Conservation (phyloP, 1,284 basidiomycete species). For the Papiliotrema nemorosa region DNA sequence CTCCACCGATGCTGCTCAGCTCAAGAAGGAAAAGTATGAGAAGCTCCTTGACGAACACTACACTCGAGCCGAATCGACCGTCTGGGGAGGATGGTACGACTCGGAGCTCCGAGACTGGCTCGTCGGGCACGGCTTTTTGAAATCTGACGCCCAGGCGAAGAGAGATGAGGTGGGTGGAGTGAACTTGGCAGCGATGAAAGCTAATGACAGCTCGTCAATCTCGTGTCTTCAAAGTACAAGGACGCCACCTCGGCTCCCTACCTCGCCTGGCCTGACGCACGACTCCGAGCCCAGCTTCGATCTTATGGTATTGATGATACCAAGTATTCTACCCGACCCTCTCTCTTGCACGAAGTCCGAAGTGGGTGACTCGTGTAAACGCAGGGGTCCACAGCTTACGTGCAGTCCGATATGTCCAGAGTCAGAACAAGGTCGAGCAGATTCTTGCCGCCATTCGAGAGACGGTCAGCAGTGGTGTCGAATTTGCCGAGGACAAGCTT, state of each 20-base stretch:
- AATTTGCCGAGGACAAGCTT: conserved; percentile 66
- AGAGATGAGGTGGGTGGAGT: conserved; percentile 69
- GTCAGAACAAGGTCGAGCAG: conserved; percentile 57
- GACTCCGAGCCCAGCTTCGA: conserved; percentile 76
- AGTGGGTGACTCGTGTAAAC: conserved; percentile 39
- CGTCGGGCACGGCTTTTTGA: conserved; percentile 67
- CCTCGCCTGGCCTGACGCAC: conserved; percentile 83
- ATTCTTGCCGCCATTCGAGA: conserved; percentile 61
- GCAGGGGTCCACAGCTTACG: neutral
- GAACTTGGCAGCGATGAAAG: neutral
- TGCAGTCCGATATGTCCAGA: conserved; percentile 64
- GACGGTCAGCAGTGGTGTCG: conserved; percentile 61
- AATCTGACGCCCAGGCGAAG: conserved; percentile 62
- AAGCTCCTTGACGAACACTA: conserved; percentile 76
- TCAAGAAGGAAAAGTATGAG: conserved; percentile 69
- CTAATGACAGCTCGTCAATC: conserved; percentile 22
- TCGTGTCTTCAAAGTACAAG: conserved; percentile 47
- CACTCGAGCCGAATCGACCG: conserved; percentile 61
- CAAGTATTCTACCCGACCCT: conserved; percentile 60
- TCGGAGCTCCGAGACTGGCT: conserved; percentile 73
- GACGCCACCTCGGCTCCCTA: conserved; percentile 57
- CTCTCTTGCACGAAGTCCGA: conserved; percentile 67
- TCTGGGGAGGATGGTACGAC: conserved; percentile 74
- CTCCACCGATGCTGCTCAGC: conserved; percentile 58
- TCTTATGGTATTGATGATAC: conserved; percentile 67